These are phyloP conservation scores for Austroboletus eburneus DNA, from an alignment of 768 basidiomycete genomes.

Conservation along the genomic window DNA sequence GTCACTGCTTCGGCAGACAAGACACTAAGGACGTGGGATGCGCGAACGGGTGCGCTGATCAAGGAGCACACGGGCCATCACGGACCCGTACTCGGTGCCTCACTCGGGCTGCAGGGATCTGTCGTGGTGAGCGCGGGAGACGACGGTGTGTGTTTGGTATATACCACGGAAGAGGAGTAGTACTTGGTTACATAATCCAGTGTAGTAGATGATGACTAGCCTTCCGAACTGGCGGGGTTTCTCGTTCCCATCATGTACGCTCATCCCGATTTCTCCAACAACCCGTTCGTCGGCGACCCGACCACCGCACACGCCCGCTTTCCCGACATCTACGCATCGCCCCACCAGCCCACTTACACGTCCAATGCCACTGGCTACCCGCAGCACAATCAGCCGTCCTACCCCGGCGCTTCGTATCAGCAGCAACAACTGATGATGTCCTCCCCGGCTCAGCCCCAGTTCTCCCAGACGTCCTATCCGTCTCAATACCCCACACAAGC, in stretches of 20 bases:
- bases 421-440: constrained; percentile 15
- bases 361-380: constrained; percentile 30
- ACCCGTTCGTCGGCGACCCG: constrained; percentile 63
- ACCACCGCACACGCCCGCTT: constrained; percentile 49
- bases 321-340: constrained; percentile 51
- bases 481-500: constrained; percentile 22
- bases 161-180: constrained; percentile 43
- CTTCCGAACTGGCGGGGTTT: too few species aligned
- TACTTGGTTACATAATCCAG: constrained; percentile 20
- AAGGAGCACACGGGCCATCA: constrained; percentile 81
- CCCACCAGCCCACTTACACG: constrained; percentile 13
- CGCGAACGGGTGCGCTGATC: constrained; percentile 73
- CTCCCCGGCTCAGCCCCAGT: constrained; percentile 22
- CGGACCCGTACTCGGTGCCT: constrained; percentile 69
- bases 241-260: constrained; percentile 38
- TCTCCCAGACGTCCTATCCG: constrained; percentile 17
- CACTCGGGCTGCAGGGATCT: constrained; percentile 64
- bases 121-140: constrained; percentile 88
- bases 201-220: background rate
- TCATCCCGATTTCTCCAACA: constrained; percentile 44
- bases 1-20: constrained; percentile 86
- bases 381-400: constrained; percentile 16
- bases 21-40: constrained; percentile 90
- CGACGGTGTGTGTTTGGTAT: constrained; percentile 84
- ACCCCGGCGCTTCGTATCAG: constrained; percentile 9